Evolutionary conservation across 2,329 filamentous ascomycete genomes (phyloP), one percentile per base, ranked within the genome.

Genomic region (Leptographium radiaticola): DNA sequence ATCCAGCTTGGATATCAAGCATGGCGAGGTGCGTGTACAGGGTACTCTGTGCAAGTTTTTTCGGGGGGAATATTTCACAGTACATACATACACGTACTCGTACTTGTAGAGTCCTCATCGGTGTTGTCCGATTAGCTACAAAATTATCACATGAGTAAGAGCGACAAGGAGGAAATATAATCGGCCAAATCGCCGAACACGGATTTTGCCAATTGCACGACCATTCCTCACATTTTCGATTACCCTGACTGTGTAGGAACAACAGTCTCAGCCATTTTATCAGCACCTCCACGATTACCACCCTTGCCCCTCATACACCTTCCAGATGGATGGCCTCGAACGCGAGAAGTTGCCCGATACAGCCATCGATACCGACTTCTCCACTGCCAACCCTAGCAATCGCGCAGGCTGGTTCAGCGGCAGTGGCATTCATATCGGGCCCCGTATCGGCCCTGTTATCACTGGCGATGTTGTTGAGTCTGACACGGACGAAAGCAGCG

Each of bases 401-500:
- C 65, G 64, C 59, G 64, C 67, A 1, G 61, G 65, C 43, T 71
- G 67, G 68, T 71, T 70, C 44, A 68, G 69, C 30, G 68, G 68
- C 16, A 62, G 58, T 2, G 60, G 62, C 31, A 71, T 76, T 46
- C 62, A 60, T 43, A 65, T 79, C 49, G 77, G 77, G 1, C 75
- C 72, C 55, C 73, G 77, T 50, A 80, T 80, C 57, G 72, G 71
- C 15, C 72, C 73, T 8, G 62, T 75, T 12, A 68, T 71, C 15
- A 62, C 66, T 10, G 66, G 67, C 55, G 61, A 57, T 12, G 53
- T 55, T 18, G 57, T 59, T 48, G 65, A 65, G 31, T 72, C 72
- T 9, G 71, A 75, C 45, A 70, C 65, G 49, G 70, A 73, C 20
- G 69, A 75, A 38, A 73, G 69, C 47, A 73, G 71, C 60, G 66